A percentile compares a stretch with the other conserved stretches of the same genome.
Conservation (phyloP, 305 asterid genomes). For the Fraxinus greggii region DNA sequence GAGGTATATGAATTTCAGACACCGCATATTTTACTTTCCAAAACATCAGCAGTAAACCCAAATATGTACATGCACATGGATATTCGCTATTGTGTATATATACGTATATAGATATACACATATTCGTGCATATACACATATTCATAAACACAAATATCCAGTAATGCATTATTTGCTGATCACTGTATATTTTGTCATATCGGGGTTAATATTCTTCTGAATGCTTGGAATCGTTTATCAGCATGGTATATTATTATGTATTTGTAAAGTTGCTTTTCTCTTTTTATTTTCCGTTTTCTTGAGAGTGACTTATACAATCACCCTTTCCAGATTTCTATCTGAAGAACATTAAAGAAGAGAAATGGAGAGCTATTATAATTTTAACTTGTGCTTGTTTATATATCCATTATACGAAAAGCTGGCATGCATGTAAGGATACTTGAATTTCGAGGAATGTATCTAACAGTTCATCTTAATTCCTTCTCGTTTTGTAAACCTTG, state of each 20-base stretch:
- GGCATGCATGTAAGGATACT: background rate
- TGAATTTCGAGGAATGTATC: background rate
- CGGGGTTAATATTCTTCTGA: background rate
- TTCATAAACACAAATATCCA: background rate
- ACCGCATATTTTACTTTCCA: background rate
- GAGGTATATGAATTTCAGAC: background rate
- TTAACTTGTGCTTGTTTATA: background rate
- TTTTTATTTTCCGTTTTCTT: background rate
- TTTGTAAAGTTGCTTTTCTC: background rate
- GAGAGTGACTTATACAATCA: background rate
- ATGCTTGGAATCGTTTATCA: conserved; percentile 1
- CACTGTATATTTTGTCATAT: background rate
- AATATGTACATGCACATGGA: background rate
- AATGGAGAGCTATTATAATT: background rate
- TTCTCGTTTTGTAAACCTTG: conserved; percentile 2
- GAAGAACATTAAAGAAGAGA: background rate
- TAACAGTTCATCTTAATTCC: background rate
- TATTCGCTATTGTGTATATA: background rate
- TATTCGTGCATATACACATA: background rate
- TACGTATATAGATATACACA: background rate
- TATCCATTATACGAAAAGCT: background rate
- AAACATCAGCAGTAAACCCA: background rate
- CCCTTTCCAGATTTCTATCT: background rate
- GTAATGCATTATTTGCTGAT: background rate
- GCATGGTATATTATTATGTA: background rate